Percentiles rank a stretch among this genome's conserved stretches.
These are phyloP conservation scores for Penicillium canariense DNA, from an alignment of 495 filamentous ascomycete genomes.

Conservation along the genomic window DNA sequence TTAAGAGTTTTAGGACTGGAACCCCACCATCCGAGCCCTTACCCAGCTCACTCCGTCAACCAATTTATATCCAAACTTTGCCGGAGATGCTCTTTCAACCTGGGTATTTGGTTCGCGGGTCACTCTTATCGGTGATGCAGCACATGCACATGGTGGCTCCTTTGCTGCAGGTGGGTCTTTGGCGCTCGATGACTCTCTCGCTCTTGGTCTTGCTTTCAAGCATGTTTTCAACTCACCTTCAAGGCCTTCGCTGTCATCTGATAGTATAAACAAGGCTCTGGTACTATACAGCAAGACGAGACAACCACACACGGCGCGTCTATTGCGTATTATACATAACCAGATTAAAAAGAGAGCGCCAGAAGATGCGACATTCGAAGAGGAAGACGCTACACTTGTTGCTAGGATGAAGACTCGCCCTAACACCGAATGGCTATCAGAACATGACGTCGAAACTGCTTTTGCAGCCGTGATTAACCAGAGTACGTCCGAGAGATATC, in stretches of 20 bases:
- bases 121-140: conserved; percentile 47
- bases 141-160: conserved; percentile 50
- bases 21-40: conserved; percentile 40
- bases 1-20: conserved; percentile 35
- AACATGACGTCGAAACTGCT: conserved; percentile 45
- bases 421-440: conserved; percentile 44
- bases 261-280: conserved; percentile 30
- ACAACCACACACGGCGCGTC: conserved; percentile 41
- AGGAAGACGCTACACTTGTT: conserved; percentile 41
- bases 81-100: conserved; percentile 35
- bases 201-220: conserved; percentile 26
- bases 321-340: conserved; percentile 39
- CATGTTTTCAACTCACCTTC: conserved; percentile 11
- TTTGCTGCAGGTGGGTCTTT: conserved; percentile 51
- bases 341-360: conserved; percentile 30
- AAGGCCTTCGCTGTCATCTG: conserved; percentile 10
- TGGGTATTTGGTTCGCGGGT: conserved; percentile 43
- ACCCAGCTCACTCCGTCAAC: conserved; percentile 42
- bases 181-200: conserved; percentile 49
- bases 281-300: conserved; percentile 39
- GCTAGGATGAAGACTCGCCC: conserved; percentile 34
- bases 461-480: conserved; percentile 25
- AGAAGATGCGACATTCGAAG: conserved; percentile 12
- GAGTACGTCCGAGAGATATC: background rate
- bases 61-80: conserved; percentile 45